Conservation (phyloP, 768 basidiomycete species). For the Dioszegia aurantiaca region DNA sequence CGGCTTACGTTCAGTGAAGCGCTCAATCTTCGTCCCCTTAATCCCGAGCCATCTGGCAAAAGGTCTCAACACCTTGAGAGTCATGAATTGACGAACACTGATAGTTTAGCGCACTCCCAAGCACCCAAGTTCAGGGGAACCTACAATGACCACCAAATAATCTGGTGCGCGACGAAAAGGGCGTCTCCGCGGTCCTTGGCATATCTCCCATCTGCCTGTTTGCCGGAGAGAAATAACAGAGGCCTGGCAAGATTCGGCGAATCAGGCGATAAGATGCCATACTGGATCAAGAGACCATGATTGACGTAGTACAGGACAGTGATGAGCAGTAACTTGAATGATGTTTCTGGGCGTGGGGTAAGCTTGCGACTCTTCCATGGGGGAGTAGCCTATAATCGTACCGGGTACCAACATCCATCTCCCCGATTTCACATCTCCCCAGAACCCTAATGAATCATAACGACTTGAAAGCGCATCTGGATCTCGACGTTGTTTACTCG, state of each 20-base stretch:
- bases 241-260: constrained; percentile 70
- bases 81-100: constrained; percentile 68
- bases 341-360: constrained; percentile 29
- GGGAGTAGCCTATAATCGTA: background rate
- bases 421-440: constrained; percentile 58
- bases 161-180: constrained; percentile 73
- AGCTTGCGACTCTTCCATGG: background rate
- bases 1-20: constrained; percentile 75
- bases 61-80: constrained; percentile 64
- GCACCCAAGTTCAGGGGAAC: constrained; percentile 8
- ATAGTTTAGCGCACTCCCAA: background rate
- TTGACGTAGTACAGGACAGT: constrained; percentile 41
- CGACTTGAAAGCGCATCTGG: no score
- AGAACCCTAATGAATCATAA: constrained; percentile 14
- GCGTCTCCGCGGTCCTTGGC: constrained; percentile 72
- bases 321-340: constrained; percentile 39
- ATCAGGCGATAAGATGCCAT: constrained; percentile 49
- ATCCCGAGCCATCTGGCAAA: constrained; percentile 72
- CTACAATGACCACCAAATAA: constrained; percentile 80
- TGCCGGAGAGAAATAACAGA: constrained; percentile 61
- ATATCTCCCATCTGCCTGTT: constrained; percentile 54
- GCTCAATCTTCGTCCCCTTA: constrained; percentile 65
- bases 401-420: constrained; percentile 37
- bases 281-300: constrained; percentile 53
- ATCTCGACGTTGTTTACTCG: no score